A percentile compares a stretch with the other conserved stretches of the same genome.
Conservation (phyloP, 371 early-diverging fungal species). For the Rhizopus sp. region DNA sequence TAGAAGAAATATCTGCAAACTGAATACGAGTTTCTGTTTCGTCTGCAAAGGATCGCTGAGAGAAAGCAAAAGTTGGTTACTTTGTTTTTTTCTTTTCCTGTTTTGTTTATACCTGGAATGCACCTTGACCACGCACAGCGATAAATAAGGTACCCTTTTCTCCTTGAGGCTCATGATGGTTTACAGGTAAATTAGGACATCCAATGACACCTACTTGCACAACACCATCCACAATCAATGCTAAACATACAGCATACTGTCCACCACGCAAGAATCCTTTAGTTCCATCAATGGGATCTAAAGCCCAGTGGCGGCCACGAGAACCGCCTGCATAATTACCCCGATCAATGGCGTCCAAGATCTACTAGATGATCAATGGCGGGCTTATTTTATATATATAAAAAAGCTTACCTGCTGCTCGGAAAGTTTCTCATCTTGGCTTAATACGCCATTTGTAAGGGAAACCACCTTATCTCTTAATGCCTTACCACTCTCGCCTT, state of each 20-base stretch:
- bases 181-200: slow-evolving; percentile 89
- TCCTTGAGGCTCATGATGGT: slow-evolving; percentile 60
- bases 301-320: slow-evolving; percentile 89
- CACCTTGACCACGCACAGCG: slow-evolving; percentile 83
- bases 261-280: slow-evolving; percentile 96
- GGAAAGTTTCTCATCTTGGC: slow-evolving; percentile 50
- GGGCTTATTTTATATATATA: neutral
- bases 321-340: slow-evolving; percentile 85
- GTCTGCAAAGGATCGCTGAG: slow-evolving; percentile 65
- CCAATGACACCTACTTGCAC: slow-evolving; percentile 93
- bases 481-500: slow-evolving; percentile 63
- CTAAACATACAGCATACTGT: slow-evolving; percentile 96
- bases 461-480: slow-evolving; percentile 79
- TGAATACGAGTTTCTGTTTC: slow-evolving; percentile 63
- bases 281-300: slow-evolving; percentile 96
- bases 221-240: slow-evolving; percentile 85
- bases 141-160: slow-evolving; percentile 79
- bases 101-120: slow-evolving; percentile 93
- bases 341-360: slow-evolving; percentile 86
- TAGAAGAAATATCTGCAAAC: slow-evolving; percentile 54
- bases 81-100: no score
- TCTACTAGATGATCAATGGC: slow-evolving; percentile 37
- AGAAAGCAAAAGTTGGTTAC: no score
- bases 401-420: slow-evolving; percentile 63
- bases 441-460: slow-evolving; percentile 74